Percentiles rank a stretch among this genome's conserved stretches.
These are phyloP conservation scores for Phycomyces blakesleeanus DNA, from an alignment of 192 early-diverging fungal genomes.

Conservation along the genomic window DNA sequence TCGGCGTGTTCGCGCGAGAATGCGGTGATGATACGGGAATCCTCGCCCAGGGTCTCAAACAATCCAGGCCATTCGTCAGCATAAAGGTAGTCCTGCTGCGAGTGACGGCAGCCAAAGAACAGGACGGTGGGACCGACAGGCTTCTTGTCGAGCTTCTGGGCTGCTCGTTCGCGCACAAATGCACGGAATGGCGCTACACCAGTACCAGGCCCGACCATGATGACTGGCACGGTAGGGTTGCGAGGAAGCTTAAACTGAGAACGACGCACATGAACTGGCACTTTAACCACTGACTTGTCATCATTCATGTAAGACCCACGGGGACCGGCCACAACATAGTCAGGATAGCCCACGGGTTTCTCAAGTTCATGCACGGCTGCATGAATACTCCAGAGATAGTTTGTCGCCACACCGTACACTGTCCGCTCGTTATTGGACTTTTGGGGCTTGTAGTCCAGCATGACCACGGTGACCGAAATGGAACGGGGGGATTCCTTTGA, in stretches of 20 bases:
- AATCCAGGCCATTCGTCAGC: conserved; percentile 67
- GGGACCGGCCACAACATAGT: conserved; percentile 40
- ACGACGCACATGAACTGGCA: conserved; percentile 87
- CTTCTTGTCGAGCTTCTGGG: conserved; percentile 53
- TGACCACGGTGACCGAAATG: conserved; percentile 85
- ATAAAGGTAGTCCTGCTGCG: conserved; percentile 89
- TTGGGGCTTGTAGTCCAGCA: conserved; percentile 73
- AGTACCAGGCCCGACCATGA: conserved; percentile 99
- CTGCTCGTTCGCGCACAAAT: conserved; percentile 87
- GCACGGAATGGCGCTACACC: conserved; percentile 98
- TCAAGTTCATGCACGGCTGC: conserved; percentile 35
- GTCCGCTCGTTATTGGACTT: conserved; percentile 41
- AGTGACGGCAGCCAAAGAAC: conserved; percentile 92
- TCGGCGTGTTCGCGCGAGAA: conserved; percentile 76
- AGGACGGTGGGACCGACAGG: conserved; percentile 81
- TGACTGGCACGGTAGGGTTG: conserved; percentile 71
- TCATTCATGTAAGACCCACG: conserved; percentile 30
- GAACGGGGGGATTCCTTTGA: conserved; percentile 69
- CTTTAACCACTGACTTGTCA: conserved; percentile 33
- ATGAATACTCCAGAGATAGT: conserved; percentile 76
- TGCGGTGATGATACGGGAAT: conserved; percentile 78
- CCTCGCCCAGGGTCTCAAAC: conserved; percentile 57
- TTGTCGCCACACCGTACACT: conserved; percentile 84
- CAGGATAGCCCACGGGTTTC: conserved; percentile 33
- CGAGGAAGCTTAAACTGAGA: conserved; percentile 90